These are phyloP conservation scores for Xylariaceae sp. DNA, from an alignment of 2,329 filamentous ascomycete genomes.

Conservation along the genomic window DNA sequence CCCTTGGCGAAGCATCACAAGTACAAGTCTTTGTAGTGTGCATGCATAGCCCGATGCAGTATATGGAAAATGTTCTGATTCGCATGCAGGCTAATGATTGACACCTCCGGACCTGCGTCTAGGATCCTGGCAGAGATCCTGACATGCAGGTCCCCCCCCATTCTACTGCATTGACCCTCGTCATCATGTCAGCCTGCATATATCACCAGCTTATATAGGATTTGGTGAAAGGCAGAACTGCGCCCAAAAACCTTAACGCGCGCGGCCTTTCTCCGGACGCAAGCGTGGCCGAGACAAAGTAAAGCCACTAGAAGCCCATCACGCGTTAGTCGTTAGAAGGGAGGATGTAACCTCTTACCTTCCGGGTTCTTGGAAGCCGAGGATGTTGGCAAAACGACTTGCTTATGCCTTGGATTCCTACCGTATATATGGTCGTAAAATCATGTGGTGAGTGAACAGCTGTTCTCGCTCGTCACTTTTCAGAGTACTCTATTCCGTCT, in stretches of 20 bases:
- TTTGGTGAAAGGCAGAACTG: neutral
- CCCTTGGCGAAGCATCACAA: constrained; percentile 10
- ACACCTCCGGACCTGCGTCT: constrained; percentile 21
- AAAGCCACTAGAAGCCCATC: neutral
- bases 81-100: neutral
- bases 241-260: neutral
- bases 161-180: neutral
- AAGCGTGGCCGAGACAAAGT: constrained; percentile 3
- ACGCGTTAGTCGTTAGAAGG: neutral
- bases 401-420: neutral
- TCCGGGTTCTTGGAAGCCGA: neutral
- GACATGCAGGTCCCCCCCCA: constrained; percentile 19
- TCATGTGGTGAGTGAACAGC: neutral
- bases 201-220: neutral
- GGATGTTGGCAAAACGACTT: neutral
- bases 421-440: neutral
- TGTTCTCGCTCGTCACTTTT: neutral
- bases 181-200: constrained; percentile 20
- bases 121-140: constrained; percentile 5
- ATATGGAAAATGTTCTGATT: constrained; percentile 9
- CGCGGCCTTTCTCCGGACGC: constrained; percentile 15
- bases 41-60: constrained; percentile 1
- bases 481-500: neutral
- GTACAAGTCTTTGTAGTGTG: constrained; percentile 4
- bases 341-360: constrained; percentile 10